A percentile compares a stretch with the other conserved stretches of the same genome.
phyloP scores from a whole-genome alignment of 148 eudicot genomes.

The Vaccinium darrowii region DNA sequence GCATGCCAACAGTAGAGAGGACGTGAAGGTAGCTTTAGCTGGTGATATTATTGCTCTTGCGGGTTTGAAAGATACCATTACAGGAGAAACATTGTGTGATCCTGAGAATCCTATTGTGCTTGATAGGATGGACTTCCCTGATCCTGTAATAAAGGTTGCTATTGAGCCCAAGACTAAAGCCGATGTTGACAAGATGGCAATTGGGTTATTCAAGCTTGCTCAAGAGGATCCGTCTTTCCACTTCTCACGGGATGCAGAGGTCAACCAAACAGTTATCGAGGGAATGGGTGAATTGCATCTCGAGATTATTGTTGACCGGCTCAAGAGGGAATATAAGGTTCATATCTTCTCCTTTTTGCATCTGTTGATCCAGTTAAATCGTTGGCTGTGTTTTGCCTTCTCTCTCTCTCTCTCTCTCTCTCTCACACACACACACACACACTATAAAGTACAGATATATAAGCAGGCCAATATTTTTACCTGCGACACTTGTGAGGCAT shows the following conservation, averaged over 20 bases:
- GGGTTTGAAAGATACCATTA: constrained; percentile 90
- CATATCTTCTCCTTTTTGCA: constrained; percentile 18
- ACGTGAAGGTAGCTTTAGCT: constrained; percentile 73
- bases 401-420: constrained; percentile 5
- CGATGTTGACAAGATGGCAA: constrained; percentile 87
- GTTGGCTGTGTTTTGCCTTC: not conserved
- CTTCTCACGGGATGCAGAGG: constrained; percentile 94
- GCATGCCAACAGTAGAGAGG: constrained; percentile 99
- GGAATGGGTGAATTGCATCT: constrained; percentile 99
- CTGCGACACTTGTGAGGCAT: not conserved
- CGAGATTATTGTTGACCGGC: constrained; percentile 95
- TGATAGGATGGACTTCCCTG: constrained; percentile 99
- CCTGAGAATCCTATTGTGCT: constrained; percentile 77
- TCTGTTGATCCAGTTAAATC: not conserved
- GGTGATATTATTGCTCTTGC: constrained; percentile 98
- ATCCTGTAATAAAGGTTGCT: constrained; percentile 98
- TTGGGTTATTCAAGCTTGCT: constrained; percentile 87
- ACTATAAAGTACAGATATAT: not conserved
- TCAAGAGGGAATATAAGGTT: constrained; percentile 95
- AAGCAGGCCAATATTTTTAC: not conserved
- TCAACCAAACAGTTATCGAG: constrained; percentile 90
- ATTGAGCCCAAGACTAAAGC: constrained; percentile 99
- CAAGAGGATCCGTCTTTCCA: constrained; percentile 99
- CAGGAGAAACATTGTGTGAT: constrained; percentile 93
- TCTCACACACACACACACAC: not conserved